Evolutionary conservation across 2,329 filamentous ascomycete species (phyloP).

Genomic region (Hymenoscyphus fructigenus): DNA sequence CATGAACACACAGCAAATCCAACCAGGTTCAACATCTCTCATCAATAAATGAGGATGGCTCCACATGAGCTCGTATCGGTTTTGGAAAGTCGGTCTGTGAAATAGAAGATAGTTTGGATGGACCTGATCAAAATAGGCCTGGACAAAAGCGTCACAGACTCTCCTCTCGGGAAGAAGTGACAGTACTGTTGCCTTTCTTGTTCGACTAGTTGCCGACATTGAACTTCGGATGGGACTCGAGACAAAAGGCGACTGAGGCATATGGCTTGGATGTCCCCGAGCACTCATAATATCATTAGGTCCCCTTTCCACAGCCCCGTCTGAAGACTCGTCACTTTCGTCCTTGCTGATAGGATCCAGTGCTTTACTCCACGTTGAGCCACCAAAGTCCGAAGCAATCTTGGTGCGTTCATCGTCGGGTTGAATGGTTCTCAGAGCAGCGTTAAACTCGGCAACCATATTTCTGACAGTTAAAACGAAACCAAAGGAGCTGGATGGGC

Average conservation of each 20-base stretch:
- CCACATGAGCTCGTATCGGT: constrained; percentile 41
- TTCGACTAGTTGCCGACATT: constrained; percentile 11
- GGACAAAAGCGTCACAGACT: constrained; percentile 40
- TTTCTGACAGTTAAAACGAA: constrained; percentile 34
- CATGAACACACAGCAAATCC: constrained; percentile 43
- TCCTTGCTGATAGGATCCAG: constrained; percentile 33
- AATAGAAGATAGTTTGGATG: constrained; percentile 43
- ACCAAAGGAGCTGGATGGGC: constrained; percentile 35
- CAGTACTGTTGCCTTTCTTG: constrained; percentile 26
- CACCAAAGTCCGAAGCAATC: constrained; percentile 31
- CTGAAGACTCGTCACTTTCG: constrained; percentile 30
- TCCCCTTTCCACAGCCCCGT: constrained; percentile 18
- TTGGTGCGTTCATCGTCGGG: constrained; percentile 30
- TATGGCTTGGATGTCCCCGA: constrained; percentile 7
- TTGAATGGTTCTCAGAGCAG: constrained; percentile 22
- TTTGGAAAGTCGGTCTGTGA: constrained; percentile 42
- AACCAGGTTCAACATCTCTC: constrained; percentile 41
- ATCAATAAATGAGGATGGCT: constrained; percentile 25
- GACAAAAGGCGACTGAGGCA: constrained; percentile 16
- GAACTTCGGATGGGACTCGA: constrained; percentile 22
- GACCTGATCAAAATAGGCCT: constrained; percentile 42
- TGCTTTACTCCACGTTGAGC: constrained; percentile 34
- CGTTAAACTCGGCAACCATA: constrained; percentile 34
- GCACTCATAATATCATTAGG: neutral
- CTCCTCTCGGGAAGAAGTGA: constrained; percentile 38